These are phyloP conservation scores for Fusarium caatingaense DNA, from an alignment of 2,329 filamentous ascomycete genomes.

Conservation along the genomic window DNA sequence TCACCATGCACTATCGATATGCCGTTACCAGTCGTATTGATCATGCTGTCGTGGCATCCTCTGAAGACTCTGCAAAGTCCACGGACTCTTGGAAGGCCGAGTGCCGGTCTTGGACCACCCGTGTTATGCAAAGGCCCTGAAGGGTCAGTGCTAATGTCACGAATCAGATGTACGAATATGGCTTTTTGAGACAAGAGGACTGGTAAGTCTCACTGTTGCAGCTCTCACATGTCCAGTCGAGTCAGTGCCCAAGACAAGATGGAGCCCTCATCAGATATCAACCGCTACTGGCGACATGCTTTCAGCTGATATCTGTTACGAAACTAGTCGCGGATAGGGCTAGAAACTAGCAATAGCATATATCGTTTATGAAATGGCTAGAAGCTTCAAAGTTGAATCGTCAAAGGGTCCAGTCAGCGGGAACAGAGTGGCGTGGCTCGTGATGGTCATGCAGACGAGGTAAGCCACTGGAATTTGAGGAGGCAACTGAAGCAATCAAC, in stretches of 20 bases:
- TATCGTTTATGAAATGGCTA: background rate
- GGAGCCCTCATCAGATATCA: constrained; percentile 2
- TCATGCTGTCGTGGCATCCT: constrained; percentile 36
- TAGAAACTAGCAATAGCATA: background rate
- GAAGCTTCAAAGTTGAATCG: background rate
- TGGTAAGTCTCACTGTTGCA: constrained; percentile 20
- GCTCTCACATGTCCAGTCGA: constrained; percentile 18
- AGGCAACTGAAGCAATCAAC: constrained; percentile 34
- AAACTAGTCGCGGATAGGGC: background rate
- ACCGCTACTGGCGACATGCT: constrained; percentile 8
- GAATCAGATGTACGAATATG: constrained; percentile 18
- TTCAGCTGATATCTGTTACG: background rate
- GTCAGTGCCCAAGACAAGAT: constrained; percentile 19
- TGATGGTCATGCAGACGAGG: constrained; percentile 25
- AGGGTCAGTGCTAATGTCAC: constrained; percentile 30
- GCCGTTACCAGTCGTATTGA: constrained; percentile 11
- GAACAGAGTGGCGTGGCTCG: constrained; percentile 32
- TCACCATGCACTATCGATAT: background rate
- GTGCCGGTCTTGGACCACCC: constrained; percentile 35
- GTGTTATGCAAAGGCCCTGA: constrained; percentile 30
- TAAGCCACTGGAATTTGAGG: constrained; percentile 37
- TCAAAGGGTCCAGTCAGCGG: background rate
- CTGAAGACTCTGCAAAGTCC: constrained; percentile 20
- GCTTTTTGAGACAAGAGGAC: constrained; percentile 34
- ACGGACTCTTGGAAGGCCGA: constrained; percentile 20